A percentile compares a stretch with the other conserved stretches of the same genome.
Conservation (phyloP, 495 filamentous ascomycete species). For the Aspergillus nidulans region DNA sequence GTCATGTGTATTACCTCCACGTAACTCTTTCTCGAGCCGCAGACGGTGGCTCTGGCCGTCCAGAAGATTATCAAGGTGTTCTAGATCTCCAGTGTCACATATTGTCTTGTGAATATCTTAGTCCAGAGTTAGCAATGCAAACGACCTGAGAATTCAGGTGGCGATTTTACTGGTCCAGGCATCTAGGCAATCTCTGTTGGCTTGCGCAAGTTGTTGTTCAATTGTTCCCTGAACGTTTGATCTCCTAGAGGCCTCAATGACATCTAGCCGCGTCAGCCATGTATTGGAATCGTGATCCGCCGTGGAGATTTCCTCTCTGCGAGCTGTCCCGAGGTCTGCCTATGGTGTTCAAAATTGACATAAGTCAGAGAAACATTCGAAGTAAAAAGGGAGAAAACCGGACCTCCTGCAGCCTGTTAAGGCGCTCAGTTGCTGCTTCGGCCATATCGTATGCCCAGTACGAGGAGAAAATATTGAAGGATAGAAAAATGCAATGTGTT, state of each 20-base stretch:
- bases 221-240: constrained; percentile 22
- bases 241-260: constrained; percentile 20
- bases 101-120: constrained; percentile 27
- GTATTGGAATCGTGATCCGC: constrained; percentile 13
- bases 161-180: constrained; percentile 30
- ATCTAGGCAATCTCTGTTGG: constrained; percentile 17
- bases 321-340: constrained; percentile 32
- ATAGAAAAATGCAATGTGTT: background rate
- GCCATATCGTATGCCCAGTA: background rate
- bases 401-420: constrained; percentile 31
- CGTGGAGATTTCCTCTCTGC: constrained; percentile 32
- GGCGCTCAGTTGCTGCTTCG: constrained; percentile 12
- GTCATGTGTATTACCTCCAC: constrained; percentile 1
- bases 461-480: background rate
- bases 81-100: constrained; percentile 23
- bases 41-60: constrained; percentile 36
- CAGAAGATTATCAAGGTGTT: constrained; percentile 27
- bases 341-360: constrained; percentile 3
- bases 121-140: background rate
- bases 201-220: constrained; percentile 17
- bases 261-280: constrained; percentile 12
- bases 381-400: background rate
- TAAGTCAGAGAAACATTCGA: background rate
- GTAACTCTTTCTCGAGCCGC: constrained; percentile 16
- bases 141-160: background rate